Evolutionary conservation across 1,284 basidiomycete species (phyloP).

Genomic region (Cryptococcus deneoformans): DNA sequence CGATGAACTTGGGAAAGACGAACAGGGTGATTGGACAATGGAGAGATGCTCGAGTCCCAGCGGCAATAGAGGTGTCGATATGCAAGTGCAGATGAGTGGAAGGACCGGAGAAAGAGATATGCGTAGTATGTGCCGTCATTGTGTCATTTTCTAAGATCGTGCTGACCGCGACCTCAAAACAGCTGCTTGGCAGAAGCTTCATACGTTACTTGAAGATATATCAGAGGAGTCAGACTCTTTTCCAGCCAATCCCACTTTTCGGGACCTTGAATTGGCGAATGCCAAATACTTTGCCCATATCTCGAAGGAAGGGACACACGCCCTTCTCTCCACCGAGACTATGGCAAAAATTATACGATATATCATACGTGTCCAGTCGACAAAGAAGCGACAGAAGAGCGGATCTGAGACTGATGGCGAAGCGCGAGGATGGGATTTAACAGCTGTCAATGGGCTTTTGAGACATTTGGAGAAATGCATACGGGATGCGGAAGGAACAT

Average conservation of each 20-base stretch:
- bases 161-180: conserved; percentile 11
- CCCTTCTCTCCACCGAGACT: conserved; percentile 59
- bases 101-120: conserved; percentile 70
- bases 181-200: conserved; percentile 73
- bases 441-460: conserved; percentile 61
- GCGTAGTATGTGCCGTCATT: conserved; percentile 55
- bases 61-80: conserved; percentile 3
- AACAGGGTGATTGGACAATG: conserved; percentile 38
- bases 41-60: conserved; percentile 11
- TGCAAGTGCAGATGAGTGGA: conserved; percentile 21
- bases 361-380: conserved; percentile 24
- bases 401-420: conserved; percentile 2
- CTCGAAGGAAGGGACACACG: conserved; percentile 58
- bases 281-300: conserved; percentile 64
- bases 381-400: conserved; percentile 15
- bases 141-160: conserved; percentile 1
- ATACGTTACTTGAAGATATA: conserved; percentile 71
- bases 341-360: conserved; percentile 60
- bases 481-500: conserved; percentile 65
- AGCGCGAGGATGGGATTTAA: conserved; percentile 53
- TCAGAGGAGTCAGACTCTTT: conserved; percentile 84
- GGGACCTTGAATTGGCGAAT: conserved; percentile 50
- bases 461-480: conserved; percentile 74
- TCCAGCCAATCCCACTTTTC: conserved; percentile 60
- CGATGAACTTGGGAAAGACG: conserved; percentile 12